Evolutionary conservation across 306 rosid species (phyloP), one percentile per base, ranked within the genome.

Genomic region (Mimosa bimucronata): DNA sequence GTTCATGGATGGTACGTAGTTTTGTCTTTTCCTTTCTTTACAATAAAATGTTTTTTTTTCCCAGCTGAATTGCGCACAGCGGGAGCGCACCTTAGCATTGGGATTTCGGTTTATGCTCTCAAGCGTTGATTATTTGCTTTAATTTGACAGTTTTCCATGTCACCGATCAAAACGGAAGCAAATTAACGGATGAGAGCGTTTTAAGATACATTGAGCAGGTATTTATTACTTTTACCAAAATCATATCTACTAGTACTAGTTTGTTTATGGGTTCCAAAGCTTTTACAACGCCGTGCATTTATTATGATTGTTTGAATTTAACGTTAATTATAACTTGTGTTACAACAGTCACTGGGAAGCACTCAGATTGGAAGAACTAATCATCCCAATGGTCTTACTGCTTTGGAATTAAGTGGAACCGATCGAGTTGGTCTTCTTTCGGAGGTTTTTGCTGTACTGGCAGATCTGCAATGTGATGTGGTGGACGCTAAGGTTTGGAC

Each of bases 401-500:
- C 88, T 0, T 67, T 95, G 70, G 99, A 95, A 80, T 88, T 95
- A 29, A 93, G 96, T 0, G 99, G 99, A 61, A 89, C 99, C 0
- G 99, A 95, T 77, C 85, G 99, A 3, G 91, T 95, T 1, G 99
- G 99, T 31, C 93, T 95, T 72, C 91, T 95, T 23, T 95, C 99
- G 0, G 98, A 95, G 82, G 93, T 95, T 6, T 95, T 95, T 82
- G 99, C 99, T 0, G 99, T 95, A 9, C 86, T 95, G 19, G 89
- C 96, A 10, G 94, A 95, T 66, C 92, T 91, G 66, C 91, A 93
- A 73, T 92, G 98, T 16, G 88, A 91, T 75, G 98, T 95, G 61
- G 98, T 95, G 45, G 99, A 95, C 75, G 85, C 99, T 70, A 93
- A 91, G 80, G 93, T 91, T 77, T 95, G 99, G 99, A 95, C 98